Base-by-base conservation (phyloP, 2,329 filamentous ascomycete genomes). In the Penicillium sp. region DNA sequence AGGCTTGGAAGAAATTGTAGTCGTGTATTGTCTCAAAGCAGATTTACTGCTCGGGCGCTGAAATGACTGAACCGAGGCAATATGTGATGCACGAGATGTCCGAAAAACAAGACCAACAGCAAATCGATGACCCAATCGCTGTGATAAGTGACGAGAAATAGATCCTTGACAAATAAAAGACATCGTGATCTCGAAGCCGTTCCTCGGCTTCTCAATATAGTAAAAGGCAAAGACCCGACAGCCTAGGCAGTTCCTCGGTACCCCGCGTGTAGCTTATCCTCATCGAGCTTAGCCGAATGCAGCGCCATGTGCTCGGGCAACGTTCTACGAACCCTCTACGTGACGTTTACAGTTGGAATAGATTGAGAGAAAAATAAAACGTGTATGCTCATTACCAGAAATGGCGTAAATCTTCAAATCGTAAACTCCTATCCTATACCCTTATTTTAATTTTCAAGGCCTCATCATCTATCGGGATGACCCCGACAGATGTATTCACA, bases 391-490 rank as follows among this genome's bases (percentile, higher is more conserved):
- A 66, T 66, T 64, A 62, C 63, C 53, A 60, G 53, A 58, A 61
- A 64, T 57, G 51, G 58, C 55, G 54, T 61, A 63, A 69, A 60
- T 66, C 68, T 66, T 66, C 61, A 56, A 53, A 64, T 66, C 61
- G 47, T 63, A 64, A 69, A 73, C 70, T 73, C 70, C 70, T 61
- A 60, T 63, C 64, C 66, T 64, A 60, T 69, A 63, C 64, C 67
- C 66, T 60, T 63, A 58, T 64, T 72, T 71, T 67, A 62, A 68
- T 69, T 53, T 71, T 63, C 64, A 66, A 63, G 60, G 60, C 60
- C 65, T 65, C 66, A 60, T 71, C 69, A 64, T 70, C 70, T 68
- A 65, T 71, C 70, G 54, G 61, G 36, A 38, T 42, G 38, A 55
- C 58, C 65, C 63, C 53, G 59, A 58, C 45, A 33, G 53, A 64